phyloP scores from a whole-genome alignment of 2,329 filamentous ascomycete species.

The Rutstroemia sp. region DNA sequence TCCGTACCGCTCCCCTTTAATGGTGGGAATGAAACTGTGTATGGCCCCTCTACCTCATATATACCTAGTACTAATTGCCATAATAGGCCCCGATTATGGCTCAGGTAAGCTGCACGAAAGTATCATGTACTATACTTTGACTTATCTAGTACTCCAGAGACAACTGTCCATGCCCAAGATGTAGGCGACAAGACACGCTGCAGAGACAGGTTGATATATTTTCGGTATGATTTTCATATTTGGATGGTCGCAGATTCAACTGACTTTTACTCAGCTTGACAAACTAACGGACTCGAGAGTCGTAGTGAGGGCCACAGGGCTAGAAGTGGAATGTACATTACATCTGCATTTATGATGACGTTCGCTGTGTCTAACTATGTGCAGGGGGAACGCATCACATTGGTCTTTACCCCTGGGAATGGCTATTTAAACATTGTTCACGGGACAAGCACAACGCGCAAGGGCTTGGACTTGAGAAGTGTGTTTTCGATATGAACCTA shows the following conservation, averaged over 20 bases:
- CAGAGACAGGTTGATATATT: conserved; percentile 65
- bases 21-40: background rate
- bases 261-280: background rate
- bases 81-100: conserved; percentile 34
- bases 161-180: conserved; percentile 62
- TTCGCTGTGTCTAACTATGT: conserved; percentile 10
- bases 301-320: conserved; percentile 24
- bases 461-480: background rate
- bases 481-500: background rate
- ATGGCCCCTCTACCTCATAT: background rate
- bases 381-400: conserved; percentile 62
- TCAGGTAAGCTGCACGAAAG: conserved; percentile 27
- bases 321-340: conserved; percentile 45
- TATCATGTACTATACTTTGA: background rate
- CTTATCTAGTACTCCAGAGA: conserved; percentile 38
- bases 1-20: background rate
- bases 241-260: background rate
- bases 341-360: background rate
- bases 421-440: conserved; percentile 43
- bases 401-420: conserved; percentile 59
- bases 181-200: conserved; percentile 62
- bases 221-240: conserved; percentile 23
- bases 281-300: background rate
- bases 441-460: conserved; percentile 24
- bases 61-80: background rate